Evolutionary conservation across 2,329 filamentous ascomycete genomes (phyloP), one percentile per base, ranked within the genome.

Genomic region (Ascochyta lentis): DNA sequence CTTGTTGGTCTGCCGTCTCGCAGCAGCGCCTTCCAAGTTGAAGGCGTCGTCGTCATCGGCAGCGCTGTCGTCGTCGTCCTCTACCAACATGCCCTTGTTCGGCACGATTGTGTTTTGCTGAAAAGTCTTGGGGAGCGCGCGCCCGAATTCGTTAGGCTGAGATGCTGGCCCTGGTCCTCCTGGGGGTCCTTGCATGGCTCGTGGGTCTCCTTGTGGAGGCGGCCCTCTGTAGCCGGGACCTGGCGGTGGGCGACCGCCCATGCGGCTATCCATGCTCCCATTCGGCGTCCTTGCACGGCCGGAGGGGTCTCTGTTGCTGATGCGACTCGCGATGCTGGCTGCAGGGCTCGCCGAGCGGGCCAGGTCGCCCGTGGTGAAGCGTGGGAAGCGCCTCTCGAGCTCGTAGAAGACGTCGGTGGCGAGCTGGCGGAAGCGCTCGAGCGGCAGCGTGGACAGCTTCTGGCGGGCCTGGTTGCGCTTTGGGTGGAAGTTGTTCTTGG

Each of bases 401-500:
- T 99, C 95, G 77, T 91, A 96, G 73, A 95, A 98, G 16, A 99
- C 94, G 77, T 99, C 95, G 38, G 92, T 96, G 9, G 92, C 94
- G 6, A 99, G 83, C 70, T 98, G 93, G 65, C 91, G 86, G 72
- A 99, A 99, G 54, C 94, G 84, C 24, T 91, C 88, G 22, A 90
- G 87, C 3, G 92, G 92, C 13, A 99, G 84, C 0, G 93, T 96
- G 0, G 92, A 94, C 19, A 99, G 85, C 75, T 96, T 96, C 76
- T 97, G 92, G 37, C 95, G 86, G n/a, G 95, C 95, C 75, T 98
- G 93, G 73, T 99, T 99, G 60, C 95, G 89, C 78, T 98, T 99
- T 2, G 93, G 92, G 76, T 99, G 95, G 77, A 98, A 98, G 61
- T 87, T 89, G 62, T 89, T 84, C 74, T 94, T 92, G n/a, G 95